Conservation (phyloP, 1,284 basidiomycete genomes). For the Golubevia sp. region DNA sequence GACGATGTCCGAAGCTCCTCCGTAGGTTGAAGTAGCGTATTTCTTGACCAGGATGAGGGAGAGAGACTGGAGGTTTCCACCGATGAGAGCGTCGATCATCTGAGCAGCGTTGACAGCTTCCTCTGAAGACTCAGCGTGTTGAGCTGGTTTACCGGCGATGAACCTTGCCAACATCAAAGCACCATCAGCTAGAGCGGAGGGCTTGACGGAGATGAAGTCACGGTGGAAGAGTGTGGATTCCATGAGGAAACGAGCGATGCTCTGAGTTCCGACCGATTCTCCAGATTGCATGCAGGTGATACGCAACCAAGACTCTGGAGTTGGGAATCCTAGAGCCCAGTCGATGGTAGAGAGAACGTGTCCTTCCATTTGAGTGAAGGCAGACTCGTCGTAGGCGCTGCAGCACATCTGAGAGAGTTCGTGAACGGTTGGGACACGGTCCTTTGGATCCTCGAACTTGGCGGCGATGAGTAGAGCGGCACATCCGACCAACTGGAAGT, state of each 20-base stretch:
- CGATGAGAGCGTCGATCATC: conserved; percentile 42
- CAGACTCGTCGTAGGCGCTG: conserved; percentile 91
- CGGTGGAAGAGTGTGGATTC: conserved; percentile 55
- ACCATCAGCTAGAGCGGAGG: conserved; percentile 45
- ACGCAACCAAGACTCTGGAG: conserved; percentile 94
- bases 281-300: conserved; percentile 62
- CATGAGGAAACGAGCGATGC: conserved; percentile 55
- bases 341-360: conserved; percentile 94
- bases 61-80: conserved; percentile 38
- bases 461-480: conserved; percentile 98
- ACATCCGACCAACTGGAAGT: conserved; percentile 98
- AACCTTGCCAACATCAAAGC: conserved; percentile 48
- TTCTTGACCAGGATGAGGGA: conserved; percentile 58
- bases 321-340: conserved; percentile 96
- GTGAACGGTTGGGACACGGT: conserved; percentile 90
- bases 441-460: conserved; percentile 99
- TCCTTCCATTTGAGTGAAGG: conserved; percentile 77
- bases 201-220: conserved; percentile 47
- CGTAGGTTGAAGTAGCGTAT: conserved; percentile 46
- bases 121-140: neutral
- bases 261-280: conserved; percentile 39
- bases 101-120: conserved; percentile 17
- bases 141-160: conserved; percentile 20
- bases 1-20: conserved; percentile 41
- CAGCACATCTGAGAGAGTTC: conserved; percentile 94